Evolutionary conservation across 768 basidiomycete genomes (phyloP), one percentile per base, ranked within the genome.

Genomic region (Suillus tomentosus): DNA sequence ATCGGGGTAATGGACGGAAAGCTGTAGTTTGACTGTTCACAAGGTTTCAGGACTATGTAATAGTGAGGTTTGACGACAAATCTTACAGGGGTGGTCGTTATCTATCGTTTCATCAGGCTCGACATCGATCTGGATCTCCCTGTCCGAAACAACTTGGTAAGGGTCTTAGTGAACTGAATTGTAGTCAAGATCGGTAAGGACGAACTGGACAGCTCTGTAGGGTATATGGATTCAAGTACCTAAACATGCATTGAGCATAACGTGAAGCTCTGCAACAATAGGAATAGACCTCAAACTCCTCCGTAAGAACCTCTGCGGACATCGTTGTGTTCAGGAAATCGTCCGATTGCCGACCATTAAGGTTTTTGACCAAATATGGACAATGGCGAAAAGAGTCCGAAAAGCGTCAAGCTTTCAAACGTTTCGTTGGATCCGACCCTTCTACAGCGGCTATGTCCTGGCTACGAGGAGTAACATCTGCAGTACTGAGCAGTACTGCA

Each of bases 161-260:
- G 77, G 76, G 77, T 74, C 79, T 87, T 78, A 88, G 85, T 76
- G 68, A 71, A 72, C 62, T 63, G 66, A 72, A 71, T 68, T 59
- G 67, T 68, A 69, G 67, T 69, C 70, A 68, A 73, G 66, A 65
- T 70, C 73, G 71, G 72, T 71, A 68, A 70, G 69, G 67, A 91
- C 95, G 73, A 80, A 97, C 96, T 91, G 72, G 90, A 85, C 64
- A 97, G 81, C 77, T 99, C 96, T 68, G 93, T 90, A 5, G 96
- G 94, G 76, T 96, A 99, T 75, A 99, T 99, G 3, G 94, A 90
- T 79, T 96, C 95, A 69, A 98, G 84, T 34, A 97, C 95, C 91
- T 96, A 71, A n/a, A 22, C 37, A 64, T 65, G 59, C 27, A 60
- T 61, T 66, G 66, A 61, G 68, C 58, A 56, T 39, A 66, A 37